Base-by-base conservation (phyloP, 1,284 basidiomycete species). In the Boletus semigastroideus region DNA sequence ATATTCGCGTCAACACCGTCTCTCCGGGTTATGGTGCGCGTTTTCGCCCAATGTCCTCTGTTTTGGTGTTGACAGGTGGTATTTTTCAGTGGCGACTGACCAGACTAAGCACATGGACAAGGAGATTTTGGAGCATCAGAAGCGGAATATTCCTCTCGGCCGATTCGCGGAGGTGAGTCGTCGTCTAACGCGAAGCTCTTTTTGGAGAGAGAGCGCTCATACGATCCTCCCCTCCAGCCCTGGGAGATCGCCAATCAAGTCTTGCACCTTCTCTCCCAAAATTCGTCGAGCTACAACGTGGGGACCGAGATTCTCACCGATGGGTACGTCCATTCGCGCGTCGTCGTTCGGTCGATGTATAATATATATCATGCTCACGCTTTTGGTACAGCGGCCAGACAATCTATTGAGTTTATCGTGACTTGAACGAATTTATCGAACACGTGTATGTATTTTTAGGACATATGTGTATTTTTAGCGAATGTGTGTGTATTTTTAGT, bases 1-100 rank as follows among this genome's bases (percentile, higher is more conserved):
- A 63, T 7, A 84, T 86, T 47, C 74, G 84, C 12, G 81, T 86
- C 13, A 87, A 87, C 62, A 75, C 78, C 0, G 55, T 86, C 17
- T 80, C 78, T 20, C 82, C 83, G 1, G 84, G 83, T 44, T 85
- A 84, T 44, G 79, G 80, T 78, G 49, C 25, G 49, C 39, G 22
- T n/a, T 36, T 8, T 36, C n/a, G 20, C n/a, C n/a, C 16, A 19
- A 5, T 20, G 0, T 14, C 13, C 0, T 16, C 56, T 39, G 3
- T 44, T 8, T 46, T 49, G 53, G n/a, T 7, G 55, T 59, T 55
- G 34, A 57, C 33, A 27, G 33, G 42, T 2, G 43, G 37, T 3
- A 0, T 2, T 42, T 48, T 51, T 4, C 59, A 71, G 71, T 74
- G 31, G 54, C 67, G 2, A 74, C 70, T 1, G 70, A 75, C 46